Percentiles rank a stretch among this genome's conserved stretches.
phyloP scores from a whole-genome alignment of 345 rosid genomes.

The Syzygium aromaticum region DNA sequence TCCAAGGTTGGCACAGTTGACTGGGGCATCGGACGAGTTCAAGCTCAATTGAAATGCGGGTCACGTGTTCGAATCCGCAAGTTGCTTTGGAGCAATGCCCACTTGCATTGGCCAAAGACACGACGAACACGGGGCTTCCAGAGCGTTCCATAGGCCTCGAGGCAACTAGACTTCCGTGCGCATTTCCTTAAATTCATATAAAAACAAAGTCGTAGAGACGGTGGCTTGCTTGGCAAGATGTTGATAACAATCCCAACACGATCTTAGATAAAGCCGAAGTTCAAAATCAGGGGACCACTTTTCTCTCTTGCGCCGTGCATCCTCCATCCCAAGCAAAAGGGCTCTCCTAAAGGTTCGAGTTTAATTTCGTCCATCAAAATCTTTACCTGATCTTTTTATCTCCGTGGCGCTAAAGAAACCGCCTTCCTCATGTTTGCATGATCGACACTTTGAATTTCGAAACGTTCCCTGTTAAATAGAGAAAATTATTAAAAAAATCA shows the following conservation, averaged over 20 bases:
- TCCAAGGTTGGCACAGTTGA: neutral
- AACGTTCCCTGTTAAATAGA: neutral
- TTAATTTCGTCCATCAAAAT: neutral
- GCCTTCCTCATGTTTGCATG: neutral
- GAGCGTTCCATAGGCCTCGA: neutral
- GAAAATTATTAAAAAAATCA: too few species aligned
- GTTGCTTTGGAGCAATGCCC: neutral
- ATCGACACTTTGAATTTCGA: neutral
- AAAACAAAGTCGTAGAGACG: too few species aligned
- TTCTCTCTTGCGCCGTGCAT: neutral
- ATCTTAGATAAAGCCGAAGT: too few species aligned
- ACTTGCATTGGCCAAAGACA: neutral
- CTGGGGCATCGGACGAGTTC: accelerated
- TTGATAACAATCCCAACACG: too few species aligned
- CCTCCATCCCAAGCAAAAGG: neutral
- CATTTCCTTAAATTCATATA: too few species aligned
- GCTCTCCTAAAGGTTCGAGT: neutral
- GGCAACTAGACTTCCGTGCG: neutral
- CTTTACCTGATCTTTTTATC: neutral
- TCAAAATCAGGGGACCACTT: neutral
- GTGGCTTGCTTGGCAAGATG: too few species aligned
- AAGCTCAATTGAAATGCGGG: neutral
- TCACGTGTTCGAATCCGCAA: neutral
- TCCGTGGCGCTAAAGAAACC: neutral
- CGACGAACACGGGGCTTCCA: neutral